These are phyloP conservation scores for Xylariaceae sp. DNA, from an alignment of 2,329 filamentous ascomycete species.

Conservation along the genomic window DNA sequence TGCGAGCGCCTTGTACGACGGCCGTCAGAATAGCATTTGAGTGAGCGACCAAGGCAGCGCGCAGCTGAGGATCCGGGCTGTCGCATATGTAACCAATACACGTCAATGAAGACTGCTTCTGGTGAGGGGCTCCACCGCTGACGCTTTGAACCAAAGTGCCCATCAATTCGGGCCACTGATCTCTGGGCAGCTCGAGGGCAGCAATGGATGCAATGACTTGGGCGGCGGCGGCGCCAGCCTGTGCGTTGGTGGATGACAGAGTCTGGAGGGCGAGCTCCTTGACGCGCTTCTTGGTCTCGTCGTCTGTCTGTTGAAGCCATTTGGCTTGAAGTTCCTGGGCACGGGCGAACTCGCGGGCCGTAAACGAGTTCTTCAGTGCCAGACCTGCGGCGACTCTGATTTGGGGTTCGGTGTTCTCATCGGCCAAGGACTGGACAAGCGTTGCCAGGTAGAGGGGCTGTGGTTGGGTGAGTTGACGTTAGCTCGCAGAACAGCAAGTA, in stretches of 20 bases:
- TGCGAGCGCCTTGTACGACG: conserved; percentile 93
- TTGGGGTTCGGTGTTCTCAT: conserved; percentile 75
- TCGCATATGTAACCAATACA: conserved; percentile 99
- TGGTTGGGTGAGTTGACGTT: conserved; percentile 6
- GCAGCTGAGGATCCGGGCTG: conserved; percentile 82
- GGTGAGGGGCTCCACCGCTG: conserved; percentile 75
- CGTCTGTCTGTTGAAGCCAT: conserved; percentile 82
- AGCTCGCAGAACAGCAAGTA: conserved; percentile 9
- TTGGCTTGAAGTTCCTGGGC: conserved; percentile 87
- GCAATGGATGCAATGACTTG: conserved; percentile 96
- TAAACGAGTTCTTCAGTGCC: conserved; percentile 97
- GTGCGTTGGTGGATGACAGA: conserved; percentile 70
- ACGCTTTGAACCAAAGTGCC: conserved; percentile 85
- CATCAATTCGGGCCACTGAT: conserved; percentile 94
- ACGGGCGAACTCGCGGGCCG: conserved; percentile 81
- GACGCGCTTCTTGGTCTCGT: conserved; percentile 78
- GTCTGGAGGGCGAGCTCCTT: conserved; percentile 90
- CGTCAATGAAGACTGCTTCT: conserved; percentile 91
- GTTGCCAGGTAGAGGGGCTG: conserved; percentile 88
- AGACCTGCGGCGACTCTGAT: conserved; percentile 94
- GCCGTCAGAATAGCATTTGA: conserved; percentile 98
- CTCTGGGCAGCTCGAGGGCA: conserved; percentile 85
- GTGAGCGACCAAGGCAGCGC: conserved; percentile 75
- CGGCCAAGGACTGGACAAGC: conserved; percentile 89
- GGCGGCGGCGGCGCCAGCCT: conserved; percentile 83